Percentiles rank a stretch among this genome's conserved stretches.
Evolutionary conservation across 1,139 yeast species (phyloP).

Genomic region (Candida anutae): DNA sequence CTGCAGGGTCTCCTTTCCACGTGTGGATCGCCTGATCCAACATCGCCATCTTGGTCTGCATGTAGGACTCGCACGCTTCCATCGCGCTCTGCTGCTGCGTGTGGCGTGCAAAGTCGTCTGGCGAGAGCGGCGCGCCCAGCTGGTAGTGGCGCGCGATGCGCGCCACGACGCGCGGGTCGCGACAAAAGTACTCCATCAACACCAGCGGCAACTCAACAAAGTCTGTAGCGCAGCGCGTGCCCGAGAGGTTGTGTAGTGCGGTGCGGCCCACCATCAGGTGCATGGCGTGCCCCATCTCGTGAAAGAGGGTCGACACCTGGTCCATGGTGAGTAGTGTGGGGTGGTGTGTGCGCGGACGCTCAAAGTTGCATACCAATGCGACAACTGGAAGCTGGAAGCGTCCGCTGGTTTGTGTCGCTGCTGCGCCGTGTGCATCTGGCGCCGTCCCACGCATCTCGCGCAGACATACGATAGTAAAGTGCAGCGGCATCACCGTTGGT

Average conservation of each 20-base stretch:
- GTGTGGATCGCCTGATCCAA: conserved; percentile 80
- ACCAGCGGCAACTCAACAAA: conserved; percentile 96
- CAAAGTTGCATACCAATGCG: conserved; percentile 81
- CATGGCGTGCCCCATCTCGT: conserved; percentile 99
- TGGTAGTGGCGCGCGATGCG: conserved; percentile 68
- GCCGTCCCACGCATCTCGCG: conserved; percentile 37
- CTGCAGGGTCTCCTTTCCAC: too few species aligned
- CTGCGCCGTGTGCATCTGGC: conserved; percentile 14
- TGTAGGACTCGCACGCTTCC: conserved; percentile 67
- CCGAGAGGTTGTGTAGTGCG: conserved; percentile 80
- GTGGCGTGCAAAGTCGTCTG: conserved; percentile 40
- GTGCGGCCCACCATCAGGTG: conserved; percentile 96
- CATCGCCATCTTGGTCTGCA: conserved; percentile 86
- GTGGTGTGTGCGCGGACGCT: conserved; percentile 19
- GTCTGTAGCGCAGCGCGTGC: conserved; percentile 93
- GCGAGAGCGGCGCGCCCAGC: conserved; percentile 58
- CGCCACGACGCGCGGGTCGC: conserved; percentile 67
- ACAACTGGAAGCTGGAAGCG: conserved; percentile 72
- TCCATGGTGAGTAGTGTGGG: conserved; percentile 53
- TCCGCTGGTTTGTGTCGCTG: conserved; percentile 7
- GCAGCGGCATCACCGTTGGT: conserved; percentile 64
- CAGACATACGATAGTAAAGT: conserved; percentile 94
- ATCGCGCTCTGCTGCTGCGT: conserved; percentile 48
- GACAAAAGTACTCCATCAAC: conserved; percentile 87
- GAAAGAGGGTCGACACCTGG: conserved; percentile 91